Base-by-base conservation (phyloP, 139 green algal species). In the Microglena sp. region DNA sequence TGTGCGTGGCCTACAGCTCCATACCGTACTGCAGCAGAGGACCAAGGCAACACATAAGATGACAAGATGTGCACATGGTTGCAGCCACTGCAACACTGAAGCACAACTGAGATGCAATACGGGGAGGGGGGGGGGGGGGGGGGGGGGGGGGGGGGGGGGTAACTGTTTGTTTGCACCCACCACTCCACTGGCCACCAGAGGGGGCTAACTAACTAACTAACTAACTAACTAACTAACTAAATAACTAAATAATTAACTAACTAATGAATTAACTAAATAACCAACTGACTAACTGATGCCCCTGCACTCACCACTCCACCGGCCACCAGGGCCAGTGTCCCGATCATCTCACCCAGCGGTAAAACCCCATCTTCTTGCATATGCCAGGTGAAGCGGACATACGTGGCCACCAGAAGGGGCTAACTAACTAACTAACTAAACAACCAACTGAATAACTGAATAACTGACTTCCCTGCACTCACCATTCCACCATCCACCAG, bases 381-480 rank as follows among this genome's bases (percentile, higher is more conserved):
- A 73, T 92, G 77, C 67, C 73, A 84, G 22, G 59, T 29, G 43
- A 92, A 93, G 40, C 86, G 77, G 31, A 82, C 82, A 34, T 87
- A 90, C 5, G 85, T 92, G 32, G 87, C 84, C 4, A 81, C 64
- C 4, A 89, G n/a, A n/a, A 50, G 15, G 40, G 11, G 15, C 11
- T 50, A 50, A 15, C 40, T n/a, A n/a, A n/a, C n/a, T n/a, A n/a
- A n/a, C n/a, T n/a, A n/a, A n/a, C n/a, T n/a, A n/a, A n/a, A n/a
- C n/a, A n/a, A n/a, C n/a, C n/a, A n/a, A n/a, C n/a, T n/a, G n/a
- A n/a, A n/a, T n/a, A n/a, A n/a, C n/a, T n/a, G n/a, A n/a, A n/a
- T n/a, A n/a, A n/a, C n/a, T n/a, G n/a, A n/a, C n/a, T n/a, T n/a
- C n/a, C n/a, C n/a, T n/a, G n/a, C n/a, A n/a, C n/a, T n/a, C n/a